Base-by-base conservation (phyloP, 495 filamentous ascomycete genomes). In the Pyrenula aspistea region DNA sequence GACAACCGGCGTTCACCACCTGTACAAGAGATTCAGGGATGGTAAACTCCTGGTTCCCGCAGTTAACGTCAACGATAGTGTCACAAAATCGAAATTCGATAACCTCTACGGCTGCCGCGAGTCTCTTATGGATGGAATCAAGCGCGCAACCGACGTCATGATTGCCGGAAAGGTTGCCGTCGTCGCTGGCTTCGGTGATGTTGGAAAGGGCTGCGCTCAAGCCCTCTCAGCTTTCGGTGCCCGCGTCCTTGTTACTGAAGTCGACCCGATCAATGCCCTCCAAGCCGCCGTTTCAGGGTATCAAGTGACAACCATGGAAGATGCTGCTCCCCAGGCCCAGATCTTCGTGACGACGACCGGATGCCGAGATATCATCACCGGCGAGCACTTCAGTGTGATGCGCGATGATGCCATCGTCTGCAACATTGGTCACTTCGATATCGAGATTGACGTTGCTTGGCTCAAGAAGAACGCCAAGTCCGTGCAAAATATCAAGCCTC, bases 341-440 rank as follows among this genome's bases (percentile, higher is more conserved):
- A 97, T 98, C 80, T 98, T 96, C 68, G 93, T 98, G 70, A 98
- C 93, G 67, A 97, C 94, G 68, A 97, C 93, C 59, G 94, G 93
- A 67, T 98, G 93, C 88, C 84, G 94, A 76, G 93, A 98, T 73
- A 96, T 98, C 68, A 82, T 98, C 55, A 82, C 85, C 57, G 91
- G 84, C 69, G 74, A 80, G 68, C 93, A 98, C 84, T 98, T 98
- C 74, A 86, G 95, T 79, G 83, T 71, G 59, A 98, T 98, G 93
- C 88, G 84, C 72, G 95, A 98, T 75, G 93, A 98, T 67, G 93
- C 93, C 68, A 96, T 98, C 65, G 91, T 98, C 61, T 98, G 94
- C 89, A 98, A 86, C 90, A 98, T 98, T 77, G 93, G 93, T 70
- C 93, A 98, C 81, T 98, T 98, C 76, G 93, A 98, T 72, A 94